These are phyloP conservation scores for Boletus rubropictus DNA, from an alignment of 768 basidiomycete species.

Conservation along the genomic window DNA sequence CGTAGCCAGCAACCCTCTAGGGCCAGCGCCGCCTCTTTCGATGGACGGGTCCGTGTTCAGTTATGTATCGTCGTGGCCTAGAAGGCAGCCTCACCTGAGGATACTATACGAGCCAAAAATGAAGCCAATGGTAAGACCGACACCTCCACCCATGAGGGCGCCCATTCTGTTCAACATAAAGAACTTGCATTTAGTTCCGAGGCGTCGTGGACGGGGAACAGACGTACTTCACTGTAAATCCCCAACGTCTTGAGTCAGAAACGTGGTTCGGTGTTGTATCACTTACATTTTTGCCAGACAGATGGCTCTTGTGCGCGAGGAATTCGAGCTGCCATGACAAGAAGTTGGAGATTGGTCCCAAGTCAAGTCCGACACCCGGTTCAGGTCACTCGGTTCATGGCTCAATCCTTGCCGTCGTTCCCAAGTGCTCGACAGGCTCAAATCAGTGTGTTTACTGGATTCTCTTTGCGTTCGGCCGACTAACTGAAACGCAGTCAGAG, in stretches of 20 bases:
- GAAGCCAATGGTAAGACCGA: slow-evolving; percentile 95
- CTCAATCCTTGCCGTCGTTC: slow-evolving; percentile 42
- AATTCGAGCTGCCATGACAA: slow-evolving; percentile 30
- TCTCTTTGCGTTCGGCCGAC: slow-evolving; percentile 2
- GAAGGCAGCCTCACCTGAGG: slow-evolving; percentile 55
- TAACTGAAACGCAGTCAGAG: slow-evolving; percentile 52
- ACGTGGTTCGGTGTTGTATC: background rate
- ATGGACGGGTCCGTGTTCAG: slow-evolving; percentile 4
- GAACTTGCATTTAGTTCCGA: slow-evolving; percentile 3
- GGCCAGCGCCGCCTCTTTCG: slow-evolving; percentile 80
- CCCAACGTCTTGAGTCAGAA: slow-evolving; percentile 10
- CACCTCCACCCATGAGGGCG: slow-evolving; percentile 86
- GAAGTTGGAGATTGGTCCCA: background rate
- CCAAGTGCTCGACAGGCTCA: slow-evolving; percentile 80
- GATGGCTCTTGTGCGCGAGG: slow-evolving; percentile 48
- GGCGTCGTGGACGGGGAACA: background rate
- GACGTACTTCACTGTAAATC: slow-evolving; percentile 53
- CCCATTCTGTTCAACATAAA: slow-evolving; percentile 63
- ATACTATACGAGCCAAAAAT: slow-evolving; percentile 94
- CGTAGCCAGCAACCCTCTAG: slow-evolving; percentile 82
- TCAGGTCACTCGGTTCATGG: slow-evolving; percentile 5
- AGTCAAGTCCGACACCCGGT: slow-evolving; percentile 2
- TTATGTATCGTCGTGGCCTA: background rate
- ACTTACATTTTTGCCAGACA: slow-evolving; percentile 72
- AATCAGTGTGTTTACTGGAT: slow-evolving; percentile 55